Percentiles rank a stretch among this genome's conserved stretches.
phyloP scores from a whole-genome alignment of 805 yeast species.

The Nakazawaea sp. region DNA sequence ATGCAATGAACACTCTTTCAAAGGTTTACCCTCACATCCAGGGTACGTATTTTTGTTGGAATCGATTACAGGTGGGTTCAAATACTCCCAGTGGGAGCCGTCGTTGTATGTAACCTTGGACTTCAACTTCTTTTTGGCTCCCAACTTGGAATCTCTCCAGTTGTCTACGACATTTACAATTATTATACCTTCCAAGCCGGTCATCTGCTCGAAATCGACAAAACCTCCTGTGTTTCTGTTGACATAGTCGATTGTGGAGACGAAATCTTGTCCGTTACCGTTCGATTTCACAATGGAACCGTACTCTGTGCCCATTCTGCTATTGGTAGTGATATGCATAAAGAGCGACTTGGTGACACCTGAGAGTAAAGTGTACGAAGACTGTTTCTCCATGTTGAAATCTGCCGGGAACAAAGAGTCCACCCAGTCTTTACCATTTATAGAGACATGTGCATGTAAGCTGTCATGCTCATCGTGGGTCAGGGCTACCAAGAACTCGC shows the following conservation, averaged over 20 bases:
- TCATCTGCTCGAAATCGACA: conserved; percentile 82
- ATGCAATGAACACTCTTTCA: conserved; percentile 69
- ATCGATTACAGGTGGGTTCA: conserved; percentile 62
- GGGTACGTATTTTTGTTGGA: conserved; percentile 45
- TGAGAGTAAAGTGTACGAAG: conserved; percentile 71
- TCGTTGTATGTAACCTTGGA: conserved; percentile 79
- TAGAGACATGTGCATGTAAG: conserved; percentile 63
- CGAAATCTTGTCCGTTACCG: conserved; percentile 81
- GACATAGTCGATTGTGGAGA: conserved; percentile 55
- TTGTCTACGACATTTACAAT: conserved; percentile 64
- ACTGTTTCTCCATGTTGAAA: conserved; percentile 49
- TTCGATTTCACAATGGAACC: conserved; percentile 82
- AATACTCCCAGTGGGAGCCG: conserved; percentile 75
- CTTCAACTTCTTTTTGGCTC: conserved; percentile 48
- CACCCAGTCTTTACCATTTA: conserved; percentile 68
- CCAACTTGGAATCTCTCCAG: conserved; percentile 33
- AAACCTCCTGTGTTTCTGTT: conserved; percentile 67
- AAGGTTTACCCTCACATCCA: conserved; percentile 38
- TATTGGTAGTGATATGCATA: conserved; percentile 69
- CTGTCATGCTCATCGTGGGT: conserved; percentile 38
- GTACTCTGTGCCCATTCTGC: conserved; percentile 44
- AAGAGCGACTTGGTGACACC: conserved; percentile 63
- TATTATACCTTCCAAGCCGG: conserved; percentile 81
- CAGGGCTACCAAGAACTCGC: conserved; percentile 67
- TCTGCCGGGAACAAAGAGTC: conserved; percentile 69